Evolutionary conservation across 2,329 filamentous ascomycete species (phyloP).

Genomic region (Pyricularia pennisetigena): DNA sequence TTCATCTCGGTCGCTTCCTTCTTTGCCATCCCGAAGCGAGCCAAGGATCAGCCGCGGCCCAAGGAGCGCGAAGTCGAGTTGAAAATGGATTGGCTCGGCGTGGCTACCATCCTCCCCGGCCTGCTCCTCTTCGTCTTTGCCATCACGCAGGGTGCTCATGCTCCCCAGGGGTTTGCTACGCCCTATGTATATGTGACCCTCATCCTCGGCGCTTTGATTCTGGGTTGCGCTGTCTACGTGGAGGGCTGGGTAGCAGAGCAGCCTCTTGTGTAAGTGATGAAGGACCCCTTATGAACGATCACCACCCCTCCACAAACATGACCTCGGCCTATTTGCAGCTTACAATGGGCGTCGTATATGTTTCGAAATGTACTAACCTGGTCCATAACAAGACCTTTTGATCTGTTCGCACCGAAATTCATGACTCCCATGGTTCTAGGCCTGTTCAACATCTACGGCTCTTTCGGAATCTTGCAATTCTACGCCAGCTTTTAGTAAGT

Average conservation of each 20-base stretch:
- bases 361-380: not conserved
- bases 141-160: slow-evolving; percentile 63
- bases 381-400: slow-evolving; percentile 36
- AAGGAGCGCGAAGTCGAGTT: slow-evolving; percentile 12
- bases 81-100: slow-evolving; percentile 61
- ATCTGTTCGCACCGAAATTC: slow-evolving; percentile 59
- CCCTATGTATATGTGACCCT: slow-evolving; percentile 62
- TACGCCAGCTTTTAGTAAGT: slow-evolving; percentile 60
- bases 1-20: slow-evolving; percentile 34
- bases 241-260: slow-evolving; percentile 60
- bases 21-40: slow-evolving; percentile 22
- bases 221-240: slow-evolving; percentile 55
- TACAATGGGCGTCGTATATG: not conserved
- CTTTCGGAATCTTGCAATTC: slow-evolving; percentile 57
- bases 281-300: not conserved
- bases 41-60: slow-evolving; percentile 13
- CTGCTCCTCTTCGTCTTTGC: slow-evolving; percentile 64
- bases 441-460: slow-evolving; percentile 59
- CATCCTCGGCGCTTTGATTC: slow-evolving; percentile 48
- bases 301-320: not conserved
- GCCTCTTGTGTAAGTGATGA: slow-evolving; percentile 43
- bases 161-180: slow-evolving; percentile 59
- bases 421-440: slow-evolving; percentile 54
- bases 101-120: slow-evolving; percentile 50
- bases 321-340: not conserved